Conservation (phyloP, 2,329 filamentous ascomycete species). For the Elsinoe fawcettii region DNA sequence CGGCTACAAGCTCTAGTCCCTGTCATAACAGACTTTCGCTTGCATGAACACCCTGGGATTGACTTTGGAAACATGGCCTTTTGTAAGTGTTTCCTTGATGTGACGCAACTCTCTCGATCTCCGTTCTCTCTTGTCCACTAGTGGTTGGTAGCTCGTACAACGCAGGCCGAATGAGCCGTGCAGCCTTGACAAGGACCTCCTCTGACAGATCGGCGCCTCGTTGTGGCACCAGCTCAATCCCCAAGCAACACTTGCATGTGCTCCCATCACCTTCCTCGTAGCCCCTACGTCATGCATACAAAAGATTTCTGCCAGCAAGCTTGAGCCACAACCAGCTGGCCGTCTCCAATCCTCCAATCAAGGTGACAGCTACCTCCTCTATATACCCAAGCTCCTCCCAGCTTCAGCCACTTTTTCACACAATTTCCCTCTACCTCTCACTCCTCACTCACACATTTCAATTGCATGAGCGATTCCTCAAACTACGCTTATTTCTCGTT, state of each 20-base stretch:
- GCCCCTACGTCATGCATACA: constrained; percentile 5
- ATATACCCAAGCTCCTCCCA: constrained; percentile 11
- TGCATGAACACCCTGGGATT: constrained; percentile 9
- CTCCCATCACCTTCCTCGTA: background rate
- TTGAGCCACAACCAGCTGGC: constrained; percentile 7
- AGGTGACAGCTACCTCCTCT: constrained; percentile 7
- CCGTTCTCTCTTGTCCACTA: background rate
- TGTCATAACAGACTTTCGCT: background rate
- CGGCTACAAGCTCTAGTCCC: constrained; percentile 3
- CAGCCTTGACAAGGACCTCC: background rate
- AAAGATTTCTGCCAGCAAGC: constrained; percentile 4
- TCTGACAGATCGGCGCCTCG: background rate
- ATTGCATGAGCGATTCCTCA: constrained; percentile 42
- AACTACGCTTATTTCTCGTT: constrained; percentile 47
- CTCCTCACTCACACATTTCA: constrained; percentile 16
- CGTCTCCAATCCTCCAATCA: background rate
- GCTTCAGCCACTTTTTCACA: constrained; percentile 12
- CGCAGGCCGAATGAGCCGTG: background rate
- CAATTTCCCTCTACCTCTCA: constrained; percentile 11
- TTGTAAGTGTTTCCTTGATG: background rate
- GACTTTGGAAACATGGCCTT: constrained; percentile 3
- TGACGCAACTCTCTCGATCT: constrained; percentile 14
- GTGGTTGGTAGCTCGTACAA: background rate
- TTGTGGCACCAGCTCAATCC: background rate
- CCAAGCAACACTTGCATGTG: constrained; percentile 5